Base-by-base conservation (phyloP, 2,329 filamentous ascomycete genomes). In the Sporothrix brasiliensis region DNA sequence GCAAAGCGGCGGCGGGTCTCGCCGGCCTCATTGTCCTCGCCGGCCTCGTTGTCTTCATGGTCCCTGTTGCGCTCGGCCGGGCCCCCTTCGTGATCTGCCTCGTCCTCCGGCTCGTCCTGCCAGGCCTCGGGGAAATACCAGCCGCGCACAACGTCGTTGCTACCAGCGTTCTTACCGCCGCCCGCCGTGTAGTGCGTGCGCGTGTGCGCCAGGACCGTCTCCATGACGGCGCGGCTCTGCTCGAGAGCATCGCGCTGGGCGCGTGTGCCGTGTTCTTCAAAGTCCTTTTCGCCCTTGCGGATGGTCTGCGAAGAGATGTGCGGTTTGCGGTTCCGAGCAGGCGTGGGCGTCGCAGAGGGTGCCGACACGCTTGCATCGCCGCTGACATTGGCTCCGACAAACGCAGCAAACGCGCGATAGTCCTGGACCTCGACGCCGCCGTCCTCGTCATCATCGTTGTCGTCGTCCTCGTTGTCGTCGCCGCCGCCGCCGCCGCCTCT, bases 271-370 rank as follows among this genome's bases (percentile, higher is more conserved):
- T 98, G 93, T 39, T 92, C 90, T 81, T 98, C 95, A 79, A 97
- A 99, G 81, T 99, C 95, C 80, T 99, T 99, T 79, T 97, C 93
- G 72, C 95, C 95, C 73, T 93, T 92, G 74, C 94, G 93, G 49
- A 97, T 93, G 13, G 94, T 86, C 75, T 88, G 88, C 67, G 83
- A 79, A 10, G 85, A 85, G 56, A 84, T 79, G 61, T 82, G 81
- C 68, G 82, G 86, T 86, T 72, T 81, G 78, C 73, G 85, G 83
- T 16, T 24, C 30, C 54, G 30, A 30, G 10, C 21, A 30, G 47
- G 6, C 39, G 41, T 6, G 19, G 56, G 0, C 0, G 49, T 30
- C 14, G 16, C 2, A 39, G 66, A 44, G 2, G 24, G n/a, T 41
- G 41, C 21, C 10, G 65, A 10, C 1, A 24, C 24, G 7, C 44